Base-by-base conservation (phyloP, 2,329 filamentous ascomycete genomes). In the Neonectria sp. region DNA sequence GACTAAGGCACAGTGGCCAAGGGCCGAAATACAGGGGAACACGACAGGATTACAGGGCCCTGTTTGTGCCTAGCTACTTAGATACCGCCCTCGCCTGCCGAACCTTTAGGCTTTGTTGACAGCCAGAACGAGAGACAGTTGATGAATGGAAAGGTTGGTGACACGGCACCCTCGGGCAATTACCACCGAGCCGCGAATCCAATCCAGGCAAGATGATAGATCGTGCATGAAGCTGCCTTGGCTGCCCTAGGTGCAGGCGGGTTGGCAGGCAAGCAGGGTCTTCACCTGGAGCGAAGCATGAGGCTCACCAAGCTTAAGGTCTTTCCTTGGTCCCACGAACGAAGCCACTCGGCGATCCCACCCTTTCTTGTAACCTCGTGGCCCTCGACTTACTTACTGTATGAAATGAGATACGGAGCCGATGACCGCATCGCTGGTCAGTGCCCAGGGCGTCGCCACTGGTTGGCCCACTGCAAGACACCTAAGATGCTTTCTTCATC, bases 201-300 rank as follows among this genome's bases (percentile, higher is more conserved):
- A 48, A 24, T 52, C 55, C 49, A 63, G 43, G 43, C 33, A 43
- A 49, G 33, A 40, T 51, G 53, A 51, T 6, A 25, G 52, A 51
- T 51, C 60, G 60, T 63, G 53, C 60, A 63, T 63, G 33, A 63
- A 40, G 37, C 37, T 17, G 60, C 60, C 45, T 33, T 43, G 21
- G 37, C 37, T 17, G 11, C 33, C 37, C 37, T 13, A 17, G 33
- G 13, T 35, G 33, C 33, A 35, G 33, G 33, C 33, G 8, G 33
- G 33, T 7, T 29, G 27, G 27, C 27, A 29, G 27, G 7, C 21
- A 21, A 21, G 21, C 21, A 21, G 21, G 21, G 21, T 21, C 21
- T 21, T 21, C 21, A 21, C 21, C 21, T 21, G 21, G 21, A 21
- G 21, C 21, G 21, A 21, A 21, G 21, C 27, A 25, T 35, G 40